Conservation (phyloP, 257 asterid species). For the Euphrasia confusa region DNA sequence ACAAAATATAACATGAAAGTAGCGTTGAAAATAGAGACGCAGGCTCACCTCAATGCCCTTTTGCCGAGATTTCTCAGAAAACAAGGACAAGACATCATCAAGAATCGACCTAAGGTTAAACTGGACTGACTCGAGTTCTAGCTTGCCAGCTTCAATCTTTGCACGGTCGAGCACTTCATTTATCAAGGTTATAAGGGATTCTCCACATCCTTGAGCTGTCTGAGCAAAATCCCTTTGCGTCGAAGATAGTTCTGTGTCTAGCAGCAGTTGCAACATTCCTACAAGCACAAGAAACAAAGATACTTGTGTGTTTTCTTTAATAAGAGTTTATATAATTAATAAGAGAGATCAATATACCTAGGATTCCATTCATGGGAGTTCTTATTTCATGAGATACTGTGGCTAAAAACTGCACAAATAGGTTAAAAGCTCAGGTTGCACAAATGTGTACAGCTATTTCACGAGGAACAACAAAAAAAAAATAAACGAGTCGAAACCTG, state of each 20-base stretch:
- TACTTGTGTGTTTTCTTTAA: not conserved
- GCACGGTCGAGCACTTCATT: constrained; percentile 92
- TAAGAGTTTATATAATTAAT: not conserved
- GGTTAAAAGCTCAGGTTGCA: constrained; percentile 16
- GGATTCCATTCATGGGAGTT: constrained; percentile 93
- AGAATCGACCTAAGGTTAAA: constrained; percentile 65
- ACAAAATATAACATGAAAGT: too few species aligned
- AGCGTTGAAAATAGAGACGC: not conserved
- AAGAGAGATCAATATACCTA: constrained; percentile 40
- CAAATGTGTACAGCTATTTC: not conserved
- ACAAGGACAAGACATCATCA: constrained; percentile 79
- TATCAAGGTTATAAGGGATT: constrained; percentile 72
- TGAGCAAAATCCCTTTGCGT: constrained; percentile 86
- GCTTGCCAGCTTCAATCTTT: constrained; percentile 80
- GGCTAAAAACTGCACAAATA: constrained; percentile 64
- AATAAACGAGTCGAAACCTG: constrained; percentile 42
- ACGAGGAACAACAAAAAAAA: constrained; percentile 1
- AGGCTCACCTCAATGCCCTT: constrained; percentile 79
- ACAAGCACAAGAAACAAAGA: constrained; percentile 22
- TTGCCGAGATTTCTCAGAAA: constrained; percentile 78
- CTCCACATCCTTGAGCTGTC: constrained; percentile 94
- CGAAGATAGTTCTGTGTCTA: constrained; percentile 71
- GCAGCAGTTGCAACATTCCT: constrained; percentile 83
- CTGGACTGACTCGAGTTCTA: constrained; percentile 80
- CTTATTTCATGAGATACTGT: constrained; percentile 96